Evolutionary conservation across 2,329 filamentous ascomycete species (phyloP), one percentile per base, ranked within the genome.

Genomic region (Cadophora luteo-olivacea): DNA sequence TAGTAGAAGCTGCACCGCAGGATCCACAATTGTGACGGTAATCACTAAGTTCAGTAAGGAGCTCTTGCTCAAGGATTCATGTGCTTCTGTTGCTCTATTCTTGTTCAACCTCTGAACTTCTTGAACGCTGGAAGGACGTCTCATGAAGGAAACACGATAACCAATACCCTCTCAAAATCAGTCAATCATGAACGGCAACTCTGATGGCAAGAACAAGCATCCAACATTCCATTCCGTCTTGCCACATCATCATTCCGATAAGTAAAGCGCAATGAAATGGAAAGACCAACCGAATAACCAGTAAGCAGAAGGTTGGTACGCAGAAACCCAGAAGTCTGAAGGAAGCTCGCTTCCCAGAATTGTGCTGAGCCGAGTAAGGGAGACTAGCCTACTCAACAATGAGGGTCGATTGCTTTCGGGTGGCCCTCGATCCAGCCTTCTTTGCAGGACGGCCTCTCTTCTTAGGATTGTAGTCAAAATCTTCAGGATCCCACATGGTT

Each of bases 381-480:
- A 38, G 7, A 38, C 7, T 38, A 9, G 8, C 36, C 22, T 58
- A 58, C 11, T 58, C 55, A 5, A n/a, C 55, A 33, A n/a, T 29
- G 32, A 36, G 19, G 12, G 33, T 9, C 32, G 55, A 58, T n/a
- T 12, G 5, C 55, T 58, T 58, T 16, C 55, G 19, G 19, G 38
- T 24, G 5, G 55, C 38, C 8, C n/a, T 58, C 32, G 32, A 4
- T 58, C 32, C 5, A 1, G 0, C n/a, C 2, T 41, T 57, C 54
- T 22, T 38, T 24, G 16, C 19, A 38, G 32, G 55, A 19, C 32
- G 55, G n/a, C 32, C 55, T 24, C 33, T 7, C 55, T 58, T 58
- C 16, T 58, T 58, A 38, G 55, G 55, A 0, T 58, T 36, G 55
- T 58, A 58, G 7, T 58, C 55, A 8, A 38, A 16, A 22, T 58